Percentiles rank a stretch among this genome's conserved stretches.
phyloP scores from a whole-genome alignment of 192 early-diverging fungal genomes.

The Coemansia sp. region DNA sequence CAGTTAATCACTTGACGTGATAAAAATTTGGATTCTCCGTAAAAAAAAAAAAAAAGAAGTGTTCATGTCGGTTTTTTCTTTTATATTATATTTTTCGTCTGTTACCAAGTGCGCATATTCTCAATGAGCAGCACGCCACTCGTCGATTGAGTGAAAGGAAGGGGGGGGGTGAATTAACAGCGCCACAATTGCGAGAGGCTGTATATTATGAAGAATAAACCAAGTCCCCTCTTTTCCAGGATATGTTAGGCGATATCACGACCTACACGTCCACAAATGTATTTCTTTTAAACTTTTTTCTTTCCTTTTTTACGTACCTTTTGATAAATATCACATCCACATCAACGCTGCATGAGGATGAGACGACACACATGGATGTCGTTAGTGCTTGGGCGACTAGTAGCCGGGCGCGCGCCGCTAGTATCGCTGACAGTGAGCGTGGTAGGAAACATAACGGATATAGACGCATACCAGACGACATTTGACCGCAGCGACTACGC shows the following conservation, averaged over 20 bases:
- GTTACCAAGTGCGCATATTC: background rate
- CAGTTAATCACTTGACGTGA: constrained; percentile 1
- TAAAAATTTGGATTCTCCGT: background rate
- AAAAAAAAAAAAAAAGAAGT: background rate
- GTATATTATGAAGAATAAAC: no score
- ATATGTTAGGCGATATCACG: background rate
- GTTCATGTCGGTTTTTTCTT: background rate
- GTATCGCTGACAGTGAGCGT: constrained; percentile 44
- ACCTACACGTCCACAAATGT: background rate
- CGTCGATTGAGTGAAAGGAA: no score
- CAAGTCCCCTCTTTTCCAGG: no score
- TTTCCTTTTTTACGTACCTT: background rate
- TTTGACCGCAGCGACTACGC: constrained; percentile 50
- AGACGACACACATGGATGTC: background rate
- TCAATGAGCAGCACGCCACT: background rate
- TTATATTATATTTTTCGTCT: background rate
- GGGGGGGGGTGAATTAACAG: no score
- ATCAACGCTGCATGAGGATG: background rate
- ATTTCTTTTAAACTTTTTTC: background rate
- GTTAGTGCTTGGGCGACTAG: background rate
- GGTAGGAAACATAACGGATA: constrained; percentile 16
- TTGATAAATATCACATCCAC: background rate
- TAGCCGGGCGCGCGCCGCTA: constrained; percentile 22
- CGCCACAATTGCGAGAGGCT: no score
- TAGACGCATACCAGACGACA: constrained; percentile 24